A percentile compares a stretch with the other conserved stretches of the same genome.
phyloP scores from a whole-genome alignment of 306 rosid species.

The Prunus campanulata region DNA sequence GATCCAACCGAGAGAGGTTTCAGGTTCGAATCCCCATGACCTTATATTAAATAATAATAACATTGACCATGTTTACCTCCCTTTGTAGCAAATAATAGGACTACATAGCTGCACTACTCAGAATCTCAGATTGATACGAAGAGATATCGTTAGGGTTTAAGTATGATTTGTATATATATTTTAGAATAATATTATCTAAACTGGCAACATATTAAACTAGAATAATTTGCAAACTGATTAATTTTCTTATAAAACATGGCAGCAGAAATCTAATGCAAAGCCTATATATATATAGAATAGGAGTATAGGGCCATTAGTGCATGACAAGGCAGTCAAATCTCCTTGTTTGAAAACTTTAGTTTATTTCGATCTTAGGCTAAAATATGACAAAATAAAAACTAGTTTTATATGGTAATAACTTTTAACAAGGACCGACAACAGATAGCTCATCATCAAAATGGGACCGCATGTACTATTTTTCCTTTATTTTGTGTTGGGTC shows the following conservation, averaged over 20 bases:
- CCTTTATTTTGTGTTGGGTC: not conserved
- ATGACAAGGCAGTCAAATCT: not conserved
- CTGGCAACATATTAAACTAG: not conserved
- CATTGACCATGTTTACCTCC: not conserved
- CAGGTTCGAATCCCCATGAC: accelerated
- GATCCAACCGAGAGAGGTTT: accelerated
- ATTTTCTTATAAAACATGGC: not conserved
- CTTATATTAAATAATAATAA: too few species aligned
- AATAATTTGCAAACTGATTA: too few species aligned
- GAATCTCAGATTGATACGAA: too few species aligned
- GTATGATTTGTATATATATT: too few species aligned
- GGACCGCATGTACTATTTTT: not conserved
- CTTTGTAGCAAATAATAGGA: not conserved
- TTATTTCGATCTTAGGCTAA: not conserved
- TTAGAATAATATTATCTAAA: not conserved
- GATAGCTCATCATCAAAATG: not conserved
- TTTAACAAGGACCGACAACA: not conserved
- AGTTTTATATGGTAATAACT: not conserved
- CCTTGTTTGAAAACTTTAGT: not conserved
- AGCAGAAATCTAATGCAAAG: not conserved
- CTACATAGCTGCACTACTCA: too few species aligned
- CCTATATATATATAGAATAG: not conserved
- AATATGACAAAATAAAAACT: not conserved
- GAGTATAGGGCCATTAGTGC: not conserved
- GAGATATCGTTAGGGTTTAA: too few species aligned